phyloP scores from a whole-genome alignment of 2,329 filamentous ascomycete species.

The Colletotrichum liaoningense region DNA sequence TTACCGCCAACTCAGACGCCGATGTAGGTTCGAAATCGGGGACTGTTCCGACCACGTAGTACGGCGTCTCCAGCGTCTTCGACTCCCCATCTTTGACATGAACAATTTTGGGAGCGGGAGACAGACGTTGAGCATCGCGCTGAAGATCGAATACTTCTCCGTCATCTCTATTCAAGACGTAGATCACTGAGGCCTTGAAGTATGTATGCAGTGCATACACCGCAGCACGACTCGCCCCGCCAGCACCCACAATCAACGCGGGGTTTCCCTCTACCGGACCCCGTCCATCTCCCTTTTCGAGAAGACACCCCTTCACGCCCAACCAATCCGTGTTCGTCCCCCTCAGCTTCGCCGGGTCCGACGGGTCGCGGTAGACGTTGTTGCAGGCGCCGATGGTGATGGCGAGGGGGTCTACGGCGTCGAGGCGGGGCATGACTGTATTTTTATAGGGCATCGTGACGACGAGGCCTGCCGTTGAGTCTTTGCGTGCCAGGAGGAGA shows the following conservation, averaged over 20 bases:
- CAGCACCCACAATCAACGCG: constrained; percentile 53
- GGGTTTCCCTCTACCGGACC: constrained; percentile 36
- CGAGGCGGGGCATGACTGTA: constrained; percentile 47
- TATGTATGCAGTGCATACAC: constrained; percentile 47
- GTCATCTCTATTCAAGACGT: constrained; percentile 50
- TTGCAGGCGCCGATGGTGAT: constrained; percentile 51
- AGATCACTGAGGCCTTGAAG: constrained; percentile 45
- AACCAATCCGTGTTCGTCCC: constrained; percentile 58
- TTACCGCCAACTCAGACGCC: constrained; percentile 41
- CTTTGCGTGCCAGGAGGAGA: constrained; percentile 41
- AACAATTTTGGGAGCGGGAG: constrained; percentile 39
- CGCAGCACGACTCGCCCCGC: constrained; percentile 54
- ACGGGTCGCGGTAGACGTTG: constrained; percentile 44
- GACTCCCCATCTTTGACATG: constrained; percentile 44
- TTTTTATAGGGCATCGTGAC: constrained; percentile 55
- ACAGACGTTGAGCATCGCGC: constrained; percentile 39
- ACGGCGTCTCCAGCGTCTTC: constrained; percentile 39
- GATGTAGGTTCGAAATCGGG: constrained; percentile 49
- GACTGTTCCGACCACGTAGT: constrained; percentile 52
- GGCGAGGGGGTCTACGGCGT: constrained; percentile 49
- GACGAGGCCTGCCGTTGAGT: constrained; percentile 43
- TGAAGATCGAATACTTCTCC: constrained; percentile 43
- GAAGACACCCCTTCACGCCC: constrained; percentile 51
- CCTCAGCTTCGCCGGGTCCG: constrained; percentile 39
- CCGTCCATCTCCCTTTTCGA: constrained; percentile 32